Evolutionary conservation across 1,284 basidiomycete species (phyloP), one percentile per base, ranked within the genome.

Genomic region (Blastosporella zonata): DNA sequence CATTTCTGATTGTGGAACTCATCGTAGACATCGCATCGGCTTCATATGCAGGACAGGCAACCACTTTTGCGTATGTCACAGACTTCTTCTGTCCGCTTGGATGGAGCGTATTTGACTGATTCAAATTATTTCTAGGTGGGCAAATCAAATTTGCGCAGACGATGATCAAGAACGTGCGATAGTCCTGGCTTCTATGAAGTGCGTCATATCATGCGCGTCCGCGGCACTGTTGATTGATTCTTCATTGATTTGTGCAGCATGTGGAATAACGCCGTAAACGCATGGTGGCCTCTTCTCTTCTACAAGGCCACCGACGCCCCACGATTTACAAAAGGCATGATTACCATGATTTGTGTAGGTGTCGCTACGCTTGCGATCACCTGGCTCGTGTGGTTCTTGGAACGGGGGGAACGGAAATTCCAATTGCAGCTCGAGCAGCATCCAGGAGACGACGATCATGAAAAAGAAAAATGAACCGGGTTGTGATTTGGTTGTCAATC

Each of bases 111-210:
- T 28, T 50, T 41, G 5, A 15, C 29, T 48, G n/a, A 46, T 25
- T 18, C 20, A 5, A 23, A 31, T 13, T 43, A 12, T 48, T 70
- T 34, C 29, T 47, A 68, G 80, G n/a, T 83, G 84, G 83, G 81
- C 81, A 25, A 86, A 87, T 61, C 80, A 84, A 60, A 81, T 84
- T 49, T 84, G 84, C 47, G 75, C 78, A 10, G 81, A 84, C 55
- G 81, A 86, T 59, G 69, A 80, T 59, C 81, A 81, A 61, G 82
- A 84, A 61, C 75, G 84, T 28, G 80, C 71, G 13, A 70, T 87
- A 39, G 83, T 87, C 13, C 70, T 85, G 23, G 83, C 80, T 25
- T 84, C 82, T 6, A 86, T 85, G 82, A 84, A 84, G 80, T 81
- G 53, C 31, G 71, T 17, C 34, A 31, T 9, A 7, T 4, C 25